phyloP scores from a whole-genome alignment of 805 yeast species.

The Starmerella sp. region DNA sequence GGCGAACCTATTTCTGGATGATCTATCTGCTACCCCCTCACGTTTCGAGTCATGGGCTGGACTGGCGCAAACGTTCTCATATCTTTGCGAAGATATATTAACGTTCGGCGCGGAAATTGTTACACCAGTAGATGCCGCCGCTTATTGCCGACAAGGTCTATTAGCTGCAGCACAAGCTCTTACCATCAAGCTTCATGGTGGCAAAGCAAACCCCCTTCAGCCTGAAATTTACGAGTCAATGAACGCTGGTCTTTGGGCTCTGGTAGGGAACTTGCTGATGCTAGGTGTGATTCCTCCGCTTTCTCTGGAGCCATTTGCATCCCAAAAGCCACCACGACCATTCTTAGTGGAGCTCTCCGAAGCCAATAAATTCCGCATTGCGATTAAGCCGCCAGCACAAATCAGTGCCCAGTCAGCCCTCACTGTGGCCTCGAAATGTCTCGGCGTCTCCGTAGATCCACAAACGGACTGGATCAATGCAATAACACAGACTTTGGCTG shows the following conservation, averaged over 20 bases:
- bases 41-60: constrained; percentile 81
- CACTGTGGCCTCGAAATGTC: constrained; percentile 4
- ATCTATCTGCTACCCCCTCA: constrained; percentile 52
- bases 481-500: constrained; percentile 1
- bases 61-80: constrained; percentile 68
- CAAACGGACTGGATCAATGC: constrained; percentile 12
- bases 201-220: constrained; percentile 49
- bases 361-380: constrained; percentile 4
- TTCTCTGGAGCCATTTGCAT: background rate
- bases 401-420: constrained; percentile 4
- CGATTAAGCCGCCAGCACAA: background rate
- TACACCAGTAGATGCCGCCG: constrained; percentile 7
- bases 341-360: constrained; percentile 9
- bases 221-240: background rate
- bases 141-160: constrained; percentile 13
- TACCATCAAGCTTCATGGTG: constrained; percentile 67
- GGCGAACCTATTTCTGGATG: constrained; percentile 51
- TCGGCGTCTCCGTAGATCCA: constrained; percentile 1
- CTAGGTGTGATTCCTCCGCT: constrained; percentile 15
- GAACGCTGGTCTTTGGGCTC: background rate
- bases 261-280: constrained; percentile 9
- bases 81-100: constrained; percentile 74
- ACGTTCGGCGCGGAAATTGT: constrained; percentile 13
- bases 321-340: constrained; percentile 2
- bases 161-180: constrained; percentile 14